Percentiles rank a stretch among this genome's conserved stretches.
Evolutionary conservation across 2,329 filamentous ascomycete species (phyloP).

Genomic region (Didymella exigua): DNA sequence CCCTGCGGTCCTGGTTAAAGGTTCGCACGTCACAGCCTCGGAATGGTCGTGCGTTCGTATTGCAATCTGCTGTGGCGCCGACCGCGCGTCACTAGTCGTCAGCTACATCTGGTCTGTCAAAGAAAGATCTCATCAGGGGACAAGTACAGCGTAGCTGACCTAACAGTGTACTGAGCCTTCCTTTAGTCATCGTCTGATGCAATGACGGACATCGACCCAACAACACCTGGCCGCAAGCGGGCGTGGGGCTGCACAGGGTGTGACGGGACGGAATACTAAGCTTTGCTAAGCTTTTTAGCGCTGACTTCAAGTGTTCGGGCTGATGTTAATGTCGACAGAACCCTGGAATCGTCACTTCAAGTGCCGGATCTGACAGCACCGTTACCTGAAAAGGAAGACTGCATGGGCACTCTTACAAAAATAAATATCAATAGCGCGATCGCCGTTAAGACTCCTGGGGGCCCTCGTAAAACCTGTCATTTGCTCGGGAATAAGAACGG

Average conservation of each 20-base stretch:
- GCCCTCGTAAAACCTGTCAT: neutral
- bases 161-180: neutral
- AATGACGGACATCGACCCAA: neutral
- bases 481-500: neutral
- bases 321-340: neutral
- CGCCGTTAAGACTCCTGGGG: neutral
- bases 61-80: neutral
- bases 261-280: neutral
- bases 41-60: no score
- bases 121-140: neutral
- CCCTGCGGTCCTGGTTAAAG: no score
- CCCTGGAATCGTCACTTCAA: neutral
- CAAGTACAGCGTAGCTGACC: neutral
- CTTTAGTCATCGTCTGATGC: neutral
- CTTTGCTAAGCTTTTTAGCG: slow-evolving; percentile 5
- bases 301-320: neutral
- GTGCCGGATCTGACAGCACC: neutral
- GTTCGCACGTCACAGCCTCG: no score
- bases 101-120: neutral
- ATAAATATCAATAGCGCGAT: neutral
- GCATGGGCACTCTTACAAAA: neutral
- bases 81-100: neutral
- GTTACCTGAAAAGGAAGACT: neutral
- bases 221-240: neutral
- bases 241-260: neutral